Percentiles rank a stretch among this genome's conserved stretches.
Evolutionary conservation across 257 asterid species (phyloP).

Genomic region (Catharanthus roseus): DNA sequence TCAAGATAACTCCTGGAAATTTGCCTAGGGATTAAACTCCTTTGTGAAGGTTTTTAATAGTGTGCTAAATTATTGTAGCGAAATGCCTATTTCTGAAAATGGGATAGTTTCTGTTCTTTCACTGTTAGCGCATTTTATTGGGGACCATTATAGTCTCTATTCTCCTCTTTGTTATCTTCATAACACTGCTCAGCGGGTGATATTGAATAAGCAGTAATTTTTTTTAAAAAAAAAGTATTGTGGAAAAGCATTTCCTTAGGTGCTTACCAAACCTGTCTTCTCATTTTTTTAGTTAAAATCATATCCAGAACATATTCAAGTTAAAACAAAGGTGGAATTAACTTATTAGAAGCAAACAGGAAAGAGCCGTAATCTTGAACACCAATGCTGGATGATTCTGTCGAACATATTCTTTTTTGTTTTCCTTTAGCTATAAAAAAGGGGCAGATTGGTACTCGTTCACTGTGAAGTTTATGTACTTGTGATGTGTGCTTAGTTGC

Average conservation of each 20-base stretch:
- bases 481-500: background rate
- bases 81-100: background rate
- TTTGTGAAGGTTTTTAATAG: background rate
- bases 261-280: background rate
- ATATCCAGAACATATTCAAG: background rate
- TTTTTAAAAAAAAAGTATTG: background rate
- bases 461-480: background rate
- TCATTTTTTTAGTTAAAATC: background rate
- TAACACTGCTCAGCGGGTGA: background rate
- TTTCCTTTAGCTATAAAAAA: background rate
- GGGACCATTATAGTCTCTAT: background rate
- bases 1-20: too few relatives aligned
- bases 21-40: background rate
- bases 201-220: background rate
- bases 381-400: background rate
- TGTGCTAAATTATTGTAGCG: background rate
- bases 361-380: too few relatives aligned
- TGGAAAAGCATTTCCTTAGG: background rate
- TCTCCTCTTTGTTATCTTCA: background rate
- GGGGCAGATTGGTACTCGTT: background rate
- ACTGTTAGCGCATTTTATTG: too few relatives aligned
- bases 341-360: background rate
- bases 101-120: background rate
- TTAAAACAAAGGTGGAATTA: background rate
- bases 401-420: background rate